These are phyloP conservation scores for Hypericum androsaemum DNA, from an alignment of 345 rosid genomes.

Conservation along the genomic window DNA sequence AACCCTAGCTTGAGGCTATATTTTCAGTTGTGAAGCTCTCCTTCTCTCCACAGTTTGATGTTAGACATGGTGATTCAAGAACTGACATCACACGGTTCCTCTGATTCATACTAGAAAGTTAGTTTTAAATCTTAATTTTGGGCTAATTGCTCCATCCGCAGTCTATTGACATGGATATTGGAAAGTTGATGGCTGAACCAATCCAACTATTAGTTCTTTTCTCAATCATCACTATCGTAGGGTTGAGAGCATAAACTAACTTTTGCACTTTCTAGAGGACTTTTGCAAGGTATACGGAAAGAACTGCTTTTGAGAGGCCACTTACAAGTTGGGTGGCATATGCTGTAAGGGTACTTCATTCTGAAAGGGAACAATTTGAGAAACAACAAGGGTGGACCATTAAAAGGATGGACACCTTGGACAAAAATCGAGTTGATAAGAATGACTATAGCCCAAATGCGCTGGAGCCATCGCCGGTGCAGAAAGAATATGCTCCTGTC, in stretches of 20 bases:
- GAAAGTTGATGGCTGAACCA: constrained; percentile 9
- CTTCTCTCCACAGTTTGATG: too few relatives aligned
- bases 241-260: constrained; percentile 23
- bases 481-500: constrained; percentile 95
- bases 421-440: constrained; percentile 72
- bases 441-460: constrained; percentile 52
- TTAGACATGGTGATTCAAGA: too few relatives aligned
- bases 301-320: constrained; percentile 97
- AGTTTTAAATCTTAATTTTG: constrained; percentile 6
- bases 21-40: too few relatives aligned
- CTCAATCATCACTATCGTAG: constrained; percentile 6
- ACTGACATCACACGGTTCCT: too few relatives aligned
- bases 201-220: constrained; percentile 17
- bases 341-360: constrained; percentile 80
- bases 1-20: too few relatives aligned
- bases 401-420: constrained; percentile 63
- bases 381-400: constrained; percentile 90
- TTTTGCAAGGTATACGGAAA: constrained; percentile 83
- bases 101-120: not conserved
- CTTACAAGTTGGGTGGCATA: constrained; percentile 97
- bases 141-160: constrained; percentile 6
- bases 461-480: constrained; percentile 68
- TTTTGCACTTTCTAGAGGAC: constrained; percentile 44
- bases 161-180: not conserved
- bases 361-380: constrained; percentile 90